Percentiles rank a stretch among this genome's conserved stretches.
Evolutionary conservation across 768 basidiomycete genomes (phyloP).

Genomic region (Paxillus rubicundulus): DNA sequence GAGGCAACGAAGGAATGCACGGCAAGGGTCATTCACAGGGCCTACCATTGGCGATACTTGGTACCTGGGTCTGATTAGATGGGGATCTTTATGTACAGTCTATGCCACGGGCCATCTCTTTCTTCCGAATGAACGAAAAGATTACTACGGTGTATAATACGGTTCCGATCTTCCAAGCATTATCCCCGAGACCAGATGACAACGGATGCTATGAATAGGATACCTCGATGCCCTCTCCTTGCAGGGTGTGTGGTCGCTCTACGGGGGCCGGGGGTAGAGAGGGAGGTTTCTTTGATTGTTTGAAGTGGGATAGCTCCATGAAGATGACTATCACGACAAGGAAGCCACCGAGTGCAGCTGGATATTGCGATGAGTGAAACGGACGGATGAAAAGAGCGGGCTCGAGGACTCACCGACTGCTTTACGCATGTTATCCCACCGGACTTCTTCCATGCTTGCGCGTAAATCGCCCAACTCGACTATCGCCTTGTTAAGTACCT

Average conservation of each 20-base stretch:
- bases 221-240: slow-evolving; percentile 7
- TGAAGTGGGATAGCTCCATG: slow-evolving; percentile 60
- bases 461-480: slow-evolving; percentile 75
- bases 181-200: background rate
- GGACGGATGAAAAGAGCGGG: background rate
- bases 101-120: background rate
- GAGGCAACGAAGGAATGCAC: background rate
- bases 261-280: slow-evolving; percentile 7
- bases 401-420: slow-evolving; percentile 59
- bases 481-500: slow-evolving; percentile 70
- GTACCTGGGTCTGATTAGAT: background rate
- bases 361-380: slow-evolving; percentile 2
- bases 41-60: slow-evolving; percentile 2
- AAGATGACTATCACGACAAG: slow-evolving; percentile 64
- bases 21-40: background rate
- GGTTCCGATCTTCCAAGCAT: background rate
- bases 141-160: slow-evolving; percentile 18
- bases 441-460: slow-evolving; percentile 79
- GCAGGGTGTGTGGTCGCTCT: slow-evolving; percentile 1
- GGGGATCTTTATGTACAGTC: slow-evolving; percentile 6
- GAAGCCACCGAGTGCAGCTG: slow-evolving; percentile 64
- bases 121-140: background rate
- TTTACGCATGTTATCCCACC: slow-evolving; percentile 86
- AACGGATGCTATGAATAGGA: slow-evolving; percentile 14
- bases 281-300: slow-evolving; percentile 34